A percentile compares a stretch with the other conserved stretches of the same genome.
Conservation (phyloP, 371 early-diverging fungal species). For the Syncephalis plumigaleata region DNA sequence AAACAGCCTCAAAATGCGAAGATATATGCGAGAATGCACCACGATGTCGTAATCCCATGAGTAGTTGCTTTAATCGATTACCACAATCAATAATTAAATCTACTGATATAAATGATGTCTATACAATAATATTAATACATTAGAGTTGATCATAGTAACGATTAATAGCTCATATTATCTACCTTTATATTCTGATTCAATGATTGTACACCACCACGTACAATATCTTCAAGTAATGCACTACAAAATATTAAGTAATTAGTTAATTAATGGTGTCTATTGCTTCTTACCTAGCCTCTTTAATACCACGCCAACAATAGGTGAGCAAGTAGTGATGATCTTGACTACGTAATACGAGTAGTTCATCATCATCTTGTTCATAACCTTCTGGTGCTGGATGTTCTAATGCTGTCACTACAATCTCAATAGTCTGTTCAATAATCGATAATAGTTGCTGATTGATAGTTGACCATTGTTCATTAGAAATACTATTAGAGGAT, state of each 20-base stretch:
- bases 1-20: constrained; percentile 54
- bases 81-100: constrained; percentile 31
- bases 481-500: too few species aligned
- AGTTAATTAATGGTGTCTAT: background rate
- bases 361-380: constrained; percentile 11
- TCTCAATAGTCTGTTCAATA: constrained; percentile 5
- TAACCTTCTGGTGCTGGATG: constrained; percentile 74
- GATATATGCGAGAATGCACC: constrained; percentile 86
- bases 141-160: too few species aligned
- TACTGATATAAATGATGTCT: constrained; percentile 9
- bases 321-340: constrained; percentile 74
- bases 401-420: constrained; percentile 48
- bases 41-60: constrained; percentile 70
- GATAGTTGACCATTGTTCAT: too few species aligned
- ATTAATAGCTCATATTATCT: background rate
- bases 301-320: constrained; percentile 85
- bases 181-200: background rate
- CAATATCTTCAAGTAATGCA: background rate
- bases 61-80: constrained; percentile 27
- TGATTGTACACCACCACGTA: background rate
- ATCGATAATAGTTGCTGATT: too few species aligned
- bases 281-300: constrained; percentile 44
- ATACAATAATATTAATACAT: constrained; percentile 3
- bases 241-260: too few species aligned
- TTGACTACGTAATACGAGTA: constrained; percentile 17